Conservation (phyloP, 164 flowering plant genomes). For the Akebia trifoliata region DNA sequence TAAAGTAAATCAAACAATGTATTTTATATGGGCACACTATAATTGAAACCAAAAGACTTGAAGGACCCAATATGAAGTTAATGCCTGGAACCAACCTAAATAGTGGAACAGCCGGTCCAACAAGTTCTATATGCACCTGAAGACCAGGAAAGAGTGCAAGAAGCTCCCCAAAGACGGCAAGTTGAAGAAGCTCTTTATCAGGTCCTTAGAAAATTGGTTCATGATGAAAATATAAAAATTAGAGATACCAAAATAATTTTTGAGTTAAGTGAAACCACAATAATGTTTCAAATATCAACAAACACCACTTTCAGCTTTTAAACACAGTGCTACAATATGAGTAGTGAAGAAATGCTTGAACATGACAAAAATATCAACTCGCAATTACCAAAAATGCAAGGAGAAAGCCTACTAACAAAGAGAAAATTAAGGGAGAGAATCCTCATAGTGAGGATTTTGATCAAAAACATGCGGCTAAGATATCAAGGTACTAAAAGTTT, state of each 20-base stretch:
- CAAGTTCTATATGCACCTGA: conserved; percentile 52
- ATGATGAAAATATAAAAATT: conserved; percentile 9
- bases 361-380: background rate
- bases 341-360: background rate
- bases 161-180: conserved; percentile 70
- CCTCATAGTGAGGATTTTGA: no score
- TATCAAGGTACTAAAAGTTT: no score
- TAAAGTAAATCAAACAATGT: no score
- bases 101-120: conserved; percentile 84
- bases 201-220: conserved; percentile 54
- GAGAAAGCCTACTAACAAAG: no score
- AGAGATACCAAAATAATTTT: background rate
- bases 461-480: no score
- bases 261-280: background rate
- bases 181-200: conserved; percentile 78
- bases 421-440: no score
- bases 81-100: conserved; percentile 35
- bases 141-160: conserved; percentile 69
- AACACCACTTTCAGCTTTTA: background rate
- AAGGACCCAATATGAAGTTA: background rate
- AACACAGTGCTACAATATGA: background rate
- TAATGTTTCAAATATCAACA: no score
- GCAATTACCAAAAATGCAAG: no score
- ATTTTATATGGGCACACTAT: no score
- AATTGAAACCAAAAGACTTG: background rate